Percentiles rank a stretch among this genome's conserved stretches.
These are phyloP conservation scores for Spatholobus suberectus DNA, from an alignment of 306 rosid genomes.

Conservation along the genomic window DNA sequence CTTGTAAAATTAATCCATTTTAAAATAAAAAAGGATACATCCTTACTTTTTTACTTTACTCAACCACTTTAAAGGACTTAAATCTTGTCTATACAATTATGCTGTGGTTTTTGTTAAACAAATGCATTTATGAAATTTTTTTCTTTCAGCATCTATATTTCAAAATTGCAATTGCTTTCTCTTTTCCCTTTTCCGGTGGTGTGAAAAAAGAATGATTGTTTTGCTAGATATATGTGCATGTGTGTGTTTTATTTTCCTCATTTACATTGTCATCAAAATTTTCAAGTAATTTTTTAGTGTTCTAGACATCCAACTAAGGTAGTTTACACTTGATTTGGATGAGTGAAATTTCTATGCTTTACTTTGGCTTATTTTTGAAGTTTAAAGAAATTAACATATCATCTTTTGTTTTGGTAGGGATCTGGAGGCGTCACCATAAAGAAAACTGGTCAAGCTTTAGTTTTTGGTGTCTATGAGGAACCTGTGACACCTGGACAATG, in stretches of 20 bases:
- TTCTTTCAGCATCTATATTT: too few species aligned
- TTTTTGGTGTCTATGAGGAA: conserved; percentile 85
- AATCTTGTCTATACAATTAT: too few species aligned
- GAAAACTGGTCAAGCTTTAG: conserved; percentile 93
- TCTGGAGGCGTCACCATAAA: conserved; percentile 93
- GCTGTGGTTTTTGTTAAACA: neutral
- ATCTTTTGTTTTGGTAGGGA: conserved; percentile 54
- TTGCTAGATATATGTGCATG: too few species aligned
- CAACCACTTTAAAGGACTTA: neutral
- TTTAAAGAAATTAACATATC: neutral
- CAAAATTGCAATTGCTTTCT: neutral
- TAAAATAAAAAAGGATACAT: neutral
- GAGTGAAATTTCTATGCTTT: neutral
- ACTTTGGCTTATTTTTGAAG: neutral
- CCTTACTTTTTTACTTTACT: too few species aligned
- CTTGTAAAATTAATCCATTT: too few species aligned
- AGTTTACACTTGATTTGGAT: neutral
- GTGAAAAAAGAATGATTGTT: too few species aligned
- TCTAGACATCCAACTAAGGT: too few species aligned
- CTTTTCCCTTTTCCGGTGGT: neutral
- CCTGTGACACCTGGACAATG: conserved; percentile 98
- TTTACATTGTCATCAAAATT: too few species aligned
- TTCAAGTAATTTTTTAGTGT: too few species aligned
- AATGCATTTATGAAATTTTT: too few species aligned
- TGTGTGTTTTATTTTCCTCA: too few species aligned